Evolutionary conservation across 345 rosid genomes (phyloP).

Genomic region (Eucalyptus viminalis): DNA sequence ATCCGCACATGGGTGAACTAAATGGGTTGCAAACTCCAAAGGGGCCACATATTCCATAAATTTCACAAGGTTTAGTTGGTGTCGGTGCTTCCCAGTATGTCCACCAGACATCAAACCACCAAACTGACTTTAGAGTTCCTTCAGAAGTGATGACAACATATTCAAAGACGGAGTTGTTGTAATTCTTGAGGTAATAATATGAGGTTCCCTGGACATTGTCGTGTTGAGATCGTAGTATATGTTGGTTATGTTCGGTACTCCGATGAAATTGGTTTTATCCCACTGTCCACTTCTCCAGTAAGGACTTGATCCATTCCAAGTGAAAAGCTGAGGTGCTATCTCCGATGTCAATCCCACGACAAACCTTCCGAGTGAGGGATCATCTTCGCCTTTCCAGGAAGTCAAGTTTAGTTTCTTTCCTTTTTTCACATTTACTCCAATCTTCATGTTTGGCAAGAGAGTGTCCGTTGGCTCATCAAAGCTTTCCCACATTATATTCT

Average conservation of each 20-base stretch:
- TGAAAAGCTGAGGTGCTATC: slow-evolving; percentile 11
- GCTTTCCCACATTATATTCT: slow-evolving; percentile 14
- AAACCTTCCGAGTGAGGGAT: slow-evolving; percentile 15
- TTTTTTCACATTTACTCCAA: slow-evolving; percentile 6
- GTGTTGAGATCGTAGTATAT: background rate
- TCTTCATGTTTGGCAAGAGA: slow-evolving; percentile 19
- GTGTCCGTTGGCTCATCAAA: slow-evolving; percentile 28
- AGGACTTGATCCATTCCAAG: background rate
- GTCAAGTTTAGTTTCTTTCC: slow-evolving; percentile 1
- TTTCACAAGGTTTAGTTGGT: slow-evolving; percentile 3
- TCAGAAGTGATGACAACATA: background rate
- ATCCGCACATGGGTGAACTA: background rate
- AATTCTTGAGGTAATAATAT: background rate
- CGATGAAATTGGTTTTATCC: background rate
- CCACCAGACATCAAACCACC: background rate
- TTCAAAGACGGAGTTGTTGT: background rate
- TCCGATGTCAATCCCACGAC: background rate
- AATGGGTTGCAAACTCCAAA: slow-evolving; percentile 6
- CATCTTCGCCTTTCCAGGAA: slow-evolving; percentile 13
- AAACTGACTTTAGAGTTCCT: background rate
- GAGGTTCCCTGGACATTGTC: background rate
- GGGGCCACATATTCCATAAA: slow-evolving; percentile 11
- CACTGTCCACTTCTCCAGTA: background rate
- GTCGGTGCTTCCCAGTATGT: background rate
- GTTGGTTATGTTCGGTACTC: background rate